phyloP scores from a whole-genome alignment of 352 stramenopile species.

The Phytophthora multivora region DNA sequence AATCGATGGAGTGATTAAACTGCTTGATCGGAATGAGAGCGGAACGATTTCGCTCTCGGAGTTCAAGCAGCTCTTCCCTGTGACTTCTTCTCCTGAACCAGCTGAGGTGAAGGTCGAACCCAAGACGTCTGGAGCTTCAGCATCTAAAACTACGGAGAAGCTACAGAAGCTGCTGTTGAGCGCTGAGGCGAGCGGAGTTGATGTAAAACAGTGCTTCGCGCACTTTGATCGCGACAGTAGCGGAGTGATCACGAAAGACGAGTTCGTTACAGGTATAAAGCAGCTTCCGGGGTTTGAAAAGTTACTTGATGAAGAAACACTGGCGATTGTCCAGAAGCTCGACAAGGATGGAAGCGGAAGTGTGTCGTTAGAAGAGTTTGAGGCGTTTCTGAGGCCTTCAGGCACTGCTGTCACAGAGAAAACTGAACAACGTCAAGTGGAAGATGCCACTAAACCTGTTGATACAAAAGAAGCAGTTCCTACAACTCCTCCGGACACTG shows the following conservation, averaged over 20 bases:
- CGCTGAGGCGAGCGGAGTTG: slow-evolving; percentile 37
- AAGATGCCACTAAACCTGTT: background rate
- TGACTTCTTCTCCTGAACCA: background rate
- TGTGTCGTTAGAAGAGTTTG: slow-evolving; percentile 68
- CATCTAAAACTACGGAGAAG: slow-evolving; percentile 12
- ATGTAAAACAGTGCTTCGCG: slow-evolving; percentile 49
- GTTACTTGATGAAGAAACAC: slow-evolving; percentile 39
- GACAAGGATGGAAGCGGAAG: slow-evolving; percentile 59
- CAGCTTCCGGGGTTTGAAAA: slow-evolving; percentile 51
- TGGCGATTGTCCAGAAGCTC: slow-evolving; percentile 43
- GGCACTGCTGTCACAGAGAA: background rate
- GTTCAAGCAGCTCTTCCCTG: slow-evolving; percentile 64
- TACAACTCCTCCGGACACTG: background rate
- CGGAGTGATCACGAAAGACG: slow-evolving; percentile 48
- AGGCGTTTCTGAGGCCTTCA: slow-evolving; percentile 29
- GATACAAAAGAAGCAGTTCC: background rate
- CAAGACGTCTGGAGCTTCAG: background rate
- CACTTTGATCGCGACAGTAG: slow-evolving; percentile 61
- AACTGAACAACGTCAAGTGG: background rate
- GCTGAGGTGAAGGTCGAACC: too few species aligned
- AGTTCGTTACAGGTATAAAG: slow-evolving; percentile 55
- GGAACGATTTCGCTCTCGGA: slow-evolving; percentile 64
- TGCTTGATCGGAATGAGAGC: slow-evolving; percentile 68
- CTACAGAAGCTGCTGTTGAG: slow-evolving; percentile 36
- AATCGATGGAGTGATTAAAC: slow-evolving; percentile 46